Base-by-base conservation (phyloP, 2,329 filamentous ascomycete species). In the Cercospora sp. region DNA sequence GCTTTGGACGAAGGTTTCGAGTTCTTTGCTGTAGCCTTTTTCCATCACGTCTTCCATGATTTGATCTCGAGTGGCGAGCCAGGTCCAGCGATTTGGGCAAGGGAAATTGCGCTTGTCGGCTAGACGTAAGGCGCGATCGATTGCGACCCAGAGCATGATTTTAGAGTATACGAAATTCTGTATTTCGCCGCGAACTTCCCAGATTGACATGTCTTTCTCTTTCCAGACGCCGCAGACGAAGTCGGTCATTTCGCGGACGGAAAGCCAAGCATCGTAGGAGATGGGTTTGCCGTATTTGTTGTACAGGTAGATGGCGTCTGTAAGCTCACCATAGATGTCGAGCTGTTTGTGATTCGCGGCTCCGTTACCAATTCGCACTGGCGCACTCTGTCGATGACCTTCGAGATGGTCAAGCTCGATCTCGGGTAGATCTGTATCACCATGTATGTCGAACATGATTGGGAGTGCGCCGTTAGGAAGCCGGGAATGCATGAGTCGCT, bases 141-240 rank as follows among this genome's bases (percentile, higher is more conserved):
- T 88, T 18, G 91, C 90, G 3, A 94, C 91, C 91, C 91, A 94
- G 23, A 94, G 84, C 89, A 93, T 91, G 71, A 94, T 85, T 76
- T 93, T 92, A n/a, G 89, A 91, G 79, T 93, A 94, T 13, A 89
- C 87, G 72, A 93, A 94, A 75, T 92, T 87, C 78, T 93, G 90
- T 76, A 90, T 90, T 74, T 88, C 82, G 71, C 91, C 91, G 51
- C 91, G 87, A 5, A 92, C 90, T 77, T 94, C 91, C 91, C 91
- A 93, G 73, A 93, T 94, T 2, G 90, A 92, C 23, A 57, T 93
- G 75, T 94, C 91, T 74, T 80, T 79, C 83, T 87, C 81, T 66
- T 89, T 80, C 76, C 89, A 85, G 63, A 93, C 87, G 0, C 85
- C 88, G 69, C 92, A 83, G 42, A 92, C 89, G 73, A 91, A 91